phyloP scores from a whole-genome alignment of 495 filamentous ascomycete species.

The Patellaria atrata region DNA sequence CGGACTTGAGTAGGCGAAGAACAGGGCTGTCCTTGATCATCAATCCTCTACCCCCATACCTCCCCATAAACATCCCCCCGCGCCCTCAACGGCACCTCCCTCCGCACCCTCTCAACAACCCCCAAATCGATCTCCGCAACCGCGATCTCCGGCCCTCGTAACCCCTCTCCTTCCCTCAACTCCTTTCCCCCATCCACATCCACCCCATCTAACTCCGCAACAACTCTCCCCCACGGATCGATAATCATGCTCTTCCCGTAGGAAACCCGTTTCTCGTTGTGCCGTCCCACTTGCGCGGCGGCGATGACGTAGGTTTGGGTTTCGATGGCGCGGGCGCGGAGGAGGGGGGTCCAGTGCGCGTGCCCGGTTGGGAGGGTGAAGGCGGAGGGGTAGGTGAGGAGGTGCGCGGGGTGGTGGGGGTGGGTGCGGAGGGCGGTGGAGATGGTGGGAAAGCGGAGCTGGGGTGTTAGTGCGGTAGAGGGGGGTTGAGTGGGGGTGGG shows the following conservation, averaged over 20 bases:
- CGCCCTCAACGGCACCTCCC: constrained; percentile 30
- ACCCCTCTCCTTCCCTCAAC: constrained; percentile 25
- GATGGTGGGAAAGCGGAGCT: constrained; percentile 70
- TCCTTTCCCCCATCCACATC: too few relatives aligned
- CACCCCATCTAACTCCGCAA: constrained; percentile 51
- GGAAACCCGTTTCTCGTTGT: constrained; percentile 66
- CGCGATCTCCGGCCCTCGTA: constrained; percentile 35
- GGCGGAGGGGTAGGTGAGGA: constrained; percentile 78
- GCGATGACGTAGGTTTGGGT: constrained; percentile 79
- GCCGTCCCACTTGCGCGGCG: constrained; percentile 66
- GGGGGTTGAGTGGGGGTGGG: neutral
- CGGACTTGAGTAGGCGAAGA: too few relatives aligned
- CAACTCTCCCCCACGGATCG: constrained; percentile 71
- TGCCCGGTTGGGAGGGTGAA: constrained; percentile 79
- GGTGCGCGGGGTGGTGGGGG: constrained; percentile 49
- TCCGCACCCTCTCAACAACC: constrained; percentile 26
- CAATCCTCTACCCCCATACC: too few relatives aligned
- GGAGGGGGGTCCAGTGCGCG: constrained; percentile 70
- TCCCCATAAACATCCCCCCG: constrained; percentile 46
- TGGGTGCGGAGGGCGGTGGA: constrained; percentile 49
- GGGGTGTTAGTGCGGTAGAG: too few relatives aligned
- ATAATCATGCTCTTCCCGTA: constrained; percentile 86
- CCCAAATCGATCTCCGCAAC: constrained; percentile 29
- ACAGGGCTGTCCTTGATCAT: too few relatives aligned
- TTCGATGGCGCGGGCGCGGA: constrained; percentile 77